A percentile compares a stretch with the other conserved stretches of the same genome.
Conservation (phyloP, 768 basidiomycete species). For the Tulasnella sp. region DNA sequence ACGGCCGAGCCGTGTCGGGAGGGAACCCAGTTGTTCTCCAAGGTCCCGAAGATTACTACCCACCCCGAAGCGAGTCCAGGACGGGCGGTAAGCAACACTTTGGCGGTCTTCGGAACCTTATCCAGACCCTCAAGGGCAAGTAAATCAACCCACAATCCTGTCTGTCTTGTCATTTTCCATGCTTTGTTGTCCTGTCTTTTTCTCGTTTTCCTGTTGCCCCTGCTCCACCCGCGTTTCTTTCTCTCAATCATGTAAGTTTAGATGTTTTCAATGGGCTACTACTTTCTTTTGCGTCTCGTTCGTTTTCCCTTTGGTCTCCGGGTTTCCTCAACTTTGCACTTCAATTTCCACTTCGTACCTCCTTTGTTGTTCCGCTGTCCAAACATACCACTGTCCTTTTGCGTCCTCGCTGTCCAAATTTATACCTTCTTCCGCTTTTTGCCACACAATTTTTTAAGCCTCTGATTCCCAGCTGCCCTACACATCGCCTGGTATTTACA, state of each 20-base stretch:
- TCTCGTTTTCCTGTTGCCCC: neutral
- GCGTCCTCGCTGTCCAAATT: conserved; percentile 1
- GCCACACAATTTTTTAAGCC: neutral
- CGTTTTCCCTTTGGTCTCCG: neutral
- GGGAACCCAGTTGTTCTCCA: conserved; percentile 56
- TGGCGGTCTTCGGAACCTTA: conserved; percentile 50
- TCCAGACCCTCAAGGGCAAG: conserved; percentile 45
- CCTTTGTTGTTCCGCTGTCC: conserved; percentile 7
- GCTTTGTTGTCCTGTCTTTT: neutral
- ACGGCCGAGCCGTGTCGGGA: conserved; percentile 43
- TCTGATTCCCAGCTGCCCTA: conserved; percentile 5
- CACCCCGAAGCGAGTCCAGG: conserved; percentile 33
- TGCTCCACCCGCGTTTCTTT: neutral
- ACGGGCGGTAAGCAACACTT: conserved; percentile 43
- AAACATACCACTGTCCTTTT: conserved; percentile 9
- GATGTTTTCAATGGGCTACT: conserved; percentile 7
- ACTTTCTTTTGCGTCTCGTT: neutral
- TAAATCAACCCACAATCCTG: conserved; percentile 25
- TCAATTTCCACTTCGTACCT: neutral
- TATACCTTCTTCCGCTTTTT: neutral
- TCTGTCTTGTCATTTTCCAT: neutral
- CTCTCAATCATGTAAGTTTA: conserved; percentile 11
- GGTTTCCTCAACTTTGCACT: neutral
- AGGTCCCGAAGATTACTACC: conserved; percentile 34
- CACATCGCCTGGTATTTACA: conserved; percentile 9